Evolutionary conservation across 176 grass and related monocot genomes (phyloP).

Genomic region (Hordeum vulgare): DNA sequence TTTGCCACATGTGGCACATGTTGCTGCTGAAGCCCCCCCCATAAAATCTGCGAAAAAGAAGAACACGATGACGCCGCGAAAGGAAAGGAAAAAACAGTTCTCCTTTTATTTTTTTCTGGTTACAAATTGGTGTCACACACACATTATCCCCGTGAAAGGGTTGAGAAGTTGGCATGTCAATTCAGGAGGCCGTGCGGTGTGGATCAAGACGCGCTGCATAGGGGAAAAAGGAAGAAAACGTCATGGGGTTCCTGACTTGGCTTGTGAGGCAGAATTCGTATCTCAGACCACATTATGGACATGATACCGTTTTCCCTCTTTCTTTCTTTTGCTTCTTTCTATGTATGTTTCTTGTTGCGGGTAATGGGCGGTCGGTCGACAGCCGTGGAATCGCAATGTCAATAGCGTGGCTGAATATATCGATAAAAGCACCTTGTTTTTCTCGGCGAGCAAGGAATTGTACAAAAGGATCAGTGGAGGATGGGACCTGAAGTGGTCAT

Average conservation of each 20-base stretch:
- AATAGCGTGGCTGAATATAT: not conserved
- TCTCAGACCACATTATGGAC: not conserved
- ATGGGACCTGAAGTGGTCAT: not conserved
- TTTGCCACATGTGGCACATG: not conserved
- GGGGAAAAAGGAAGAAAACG: not conserved
- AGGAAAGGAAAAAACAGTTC: not conserved
- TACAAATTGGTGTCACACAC: not conserved
- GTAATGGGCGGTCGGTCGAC: not conserved
- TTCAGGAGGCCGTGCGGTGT: not conserved
- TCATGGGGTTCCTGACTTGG: not conserved
- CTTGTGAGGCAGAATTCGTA: not conserved
- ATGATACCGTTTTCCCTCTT: not conserved
- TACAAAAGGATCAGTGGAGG: not conserved
- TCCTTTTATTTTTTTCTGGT: not conserved
- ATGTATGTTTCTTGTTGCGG: not conserved
- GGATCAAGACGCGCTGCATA: slow-evolving; percentile 7
- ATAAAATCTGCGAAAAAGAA: not conserved
- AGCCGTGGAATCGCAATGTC: not conserved
- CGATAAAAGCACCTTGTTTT: not conserved
- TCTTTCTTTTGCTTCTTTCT: too few relatives aligned
- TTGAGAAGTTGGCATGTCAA: slow-evolving; percentile 38
- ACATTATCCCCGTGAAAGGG: slow-evolving; percentile 20
- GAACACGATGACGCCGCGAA: not conserved
- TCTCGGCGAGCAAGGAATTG: not conserved
- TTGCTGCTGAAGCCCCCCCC: not conserved